A percentile compares a stretch with the other conserved stretches of the same genome.
Conservation (phyloP, 1,284 basidiomycete genomes). For the Ustanciosporium gigantosporum region DNA sequence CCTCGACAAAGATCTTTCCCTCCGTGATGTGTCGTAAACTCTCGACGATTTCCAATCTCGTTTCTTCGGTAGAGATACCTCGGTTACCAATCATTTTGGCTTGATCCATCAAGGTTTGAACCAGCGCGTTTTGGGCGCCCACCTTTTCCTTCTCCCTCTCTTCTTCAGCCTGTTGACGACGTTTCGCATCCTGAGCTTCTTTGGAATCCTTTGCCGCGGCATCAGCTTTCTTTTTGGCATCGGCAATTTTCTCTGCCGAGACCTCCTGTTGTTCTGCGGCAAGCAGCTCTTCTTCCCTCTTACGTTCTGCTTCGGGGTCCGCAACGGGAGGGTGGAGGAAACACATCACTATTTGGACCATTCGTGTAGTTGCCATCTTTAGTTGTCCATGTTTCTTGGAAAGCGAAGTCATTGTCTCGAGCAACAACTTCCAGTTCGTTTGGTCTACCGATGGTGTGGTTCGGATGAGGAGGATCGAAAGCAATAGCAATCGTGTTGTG, state of each 20-base stretch:
- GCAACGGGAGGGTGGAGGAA: conserved; percentile 48
- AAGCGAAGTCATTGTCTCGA: conserved; percentile 48
- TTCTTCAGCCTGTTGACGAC: conserved; percentile 23
- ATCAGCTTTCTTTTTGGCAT: conserved; percentile 25
- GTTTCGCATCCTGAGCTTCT: conserved; percentile 25
- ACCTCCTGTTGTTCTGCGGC: conserved; percentile 39
- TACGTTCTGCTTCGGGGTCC: conserved; percentile 67
- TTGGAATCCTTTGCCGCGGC: conserved; percentile 34
- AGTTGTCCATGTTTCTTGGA: conserved; percentile 98
- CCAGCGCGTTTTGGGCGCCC: conserved; percentile 49
- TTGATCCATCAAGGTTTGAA: conserved; percentile 46
- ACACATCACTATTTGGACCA: conserved; percentile 68
- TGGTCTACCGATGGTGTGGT: conserved; percentile 25
- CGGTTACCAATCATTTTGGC: conserved; percentile 46
- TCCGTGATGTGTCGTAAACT: conserved; percentile 89
- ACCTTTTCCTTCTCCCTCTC: conserved; percentile 41
- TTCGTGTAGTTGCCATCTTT: conserved; percentile 82
- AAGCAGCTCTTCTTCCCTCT: conserved; percentile 20
- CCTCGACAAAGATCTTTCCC: conserved; percentile 98
- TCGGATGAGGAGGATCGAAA: conserved; percentile 64
- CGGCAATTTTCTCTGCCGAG: conserved; percentile 24
- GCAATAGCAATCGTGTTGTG: conserved; percentile 82
- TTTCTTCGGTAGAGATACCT: conserved; percentile 38
- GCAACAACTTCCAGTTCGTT: conserved; percentile 47
- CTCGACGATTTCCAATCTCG: conserved; percentile 64